Base-by-base conservation (phyloP, 2,329 filamentous ascomycete genomes). In the Aspergillus ochraceoroseus region DNA sequence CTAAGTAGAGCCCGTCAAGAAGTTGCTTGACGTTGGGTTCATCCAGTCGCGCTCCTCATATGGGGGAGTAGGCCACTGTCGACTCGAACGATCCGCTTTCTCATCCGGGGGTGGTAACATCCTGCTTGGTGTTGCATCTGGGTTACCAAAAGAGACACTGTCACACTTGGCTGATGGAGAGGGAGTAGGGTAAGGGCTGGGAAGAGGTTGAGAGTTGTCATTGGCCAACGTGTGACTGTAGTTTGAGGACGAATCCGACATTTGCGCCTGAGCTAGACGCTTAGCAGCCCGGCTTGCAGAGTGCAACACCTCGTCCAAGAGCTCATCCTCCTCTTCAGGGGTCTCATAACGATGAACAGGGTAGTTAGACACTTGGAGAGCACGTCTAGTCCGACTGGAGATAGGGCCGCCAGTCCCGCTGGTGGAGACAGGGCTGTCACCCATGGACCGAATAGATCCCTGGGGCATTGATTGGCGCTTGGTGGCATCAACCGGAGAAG, bases 11-110 rank as follows among this genome's bases (percentile, higher is more conserved):
- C 83, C 78, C 20, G 81, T 79, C 71, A 85, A 84, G 52, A 89
- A 88, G 66, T 84, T 88, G 4, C 86, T 84, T 7, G 87, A 80
- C 19, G 87, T 85, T 28, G 85, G 83, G 6, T 84, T 80, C 12
- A 84, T 87, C 90, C 89, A 96, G 62, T 95, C 89, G 48, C 82
- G 82, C 55, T 94, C 89, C 58, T 95, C 89, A 54, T 95, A 95
- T 3, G 92, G 90, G 14, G 92, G 92, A 11, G 92, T 96, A 2
- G 89, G 90, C 84, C 89, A 95, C 67, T 95, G 92, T 26, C 80
- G 74, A 39, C 73, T 66, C 14, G 71, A 68, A 40, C 69, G 64
- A 46, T 73, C 67, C 8, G 66, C 69, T 56, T 71, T 70, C 31
- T 77, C 75, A 59, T 79, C 79, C 56, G 74, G 72, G 39, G 86